These are phyloP conservation scores for Populus hybrid DNA, from an alignment of 441 rosid genomes.

Conservation along the genomic window DNA sequence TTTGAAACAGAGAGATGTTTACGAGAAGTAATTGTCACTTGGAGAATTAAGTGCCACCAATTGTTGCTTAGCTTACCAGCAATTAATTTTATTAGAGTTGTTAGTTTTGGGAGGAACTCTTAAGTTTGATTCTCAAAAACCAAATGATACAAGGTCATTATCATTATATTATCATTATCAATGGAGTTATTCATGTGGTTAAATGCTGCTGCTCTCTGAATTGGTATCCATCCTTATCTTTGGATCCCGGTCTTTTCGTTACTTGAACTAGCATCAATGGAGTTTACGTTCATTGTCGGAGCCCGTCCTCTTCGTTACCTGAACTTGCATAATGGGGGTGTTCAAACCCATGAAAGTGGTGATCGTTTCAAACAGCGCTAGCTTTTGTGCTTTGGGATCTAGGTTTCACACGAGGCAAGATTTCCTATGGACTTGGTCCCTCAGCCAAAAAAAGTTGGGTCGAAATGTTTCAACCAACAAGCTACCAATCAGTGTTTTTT, in stretches of 20 bases:
- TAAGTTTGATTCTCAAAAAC: neutral
- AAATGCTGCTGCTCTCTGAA: neutral
- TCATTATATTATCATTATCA: too few species aligned
- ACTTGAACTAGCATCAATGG: neutral
- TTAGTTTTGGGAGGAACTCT: too few species aligned
- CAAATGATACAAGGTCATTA: too few species aligned
- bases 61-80: neutral
- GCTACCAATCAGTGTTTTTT: neutral
- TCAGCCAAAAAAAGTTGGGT: neutral
- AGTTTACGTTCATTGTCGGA: neutral
- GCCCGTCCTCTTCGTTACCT: too few species aligned
- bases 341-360: too few species aligned
- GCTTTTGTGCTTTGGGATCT: too few species aligned
- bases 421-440: too few species aligned
- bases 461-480: slow-evolving; percentile 4
- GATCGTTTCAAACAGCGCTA: too few species aligned
- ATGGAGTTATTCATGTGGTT: neutral
- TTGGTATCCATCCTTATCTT: neutral
- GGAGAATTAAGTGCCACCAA: neutral
- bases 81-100: neutral
- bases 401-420: too few species aligned
- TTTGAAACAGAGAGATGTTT: neutral
- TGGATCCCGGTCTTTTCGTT: neutral
- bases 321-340: too few species aligned
- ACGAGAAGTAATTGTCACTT: neutral